phyloP scores from a whole-genome alignment of 306 rosid genomes.

The Glycine tomentella region DNA sequence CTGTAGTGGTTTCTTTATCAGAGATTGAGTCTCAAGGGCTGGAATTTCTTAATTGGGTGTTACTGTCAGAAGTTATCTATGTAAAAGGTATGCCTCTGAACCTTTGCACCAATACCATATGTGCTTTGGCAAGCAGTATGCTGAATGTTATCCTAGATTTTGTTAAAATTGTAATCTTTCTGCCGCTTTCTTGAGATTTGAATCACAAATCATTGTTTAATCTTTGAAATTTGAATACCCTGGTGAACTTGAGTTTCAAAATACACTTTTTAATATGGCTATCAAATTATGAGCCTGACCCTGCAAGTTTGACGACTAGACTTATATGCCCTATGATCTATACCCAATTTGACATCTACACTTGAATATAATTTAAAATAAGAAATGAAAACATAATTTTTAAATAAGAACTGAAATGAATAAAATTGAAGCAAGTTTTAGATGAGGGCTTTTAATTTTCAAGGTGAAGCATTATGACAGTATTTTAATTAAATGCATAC shows the following conservation, averaged over 20 bases:
- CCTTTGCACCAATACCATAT: slow-evolving; percentile 12
- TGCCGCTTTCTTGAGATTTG: slow-evolving; percentile 18
- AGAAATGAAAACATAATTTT: neutral
- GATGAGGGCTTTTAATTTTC: neutral
- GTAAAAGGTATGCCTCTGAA: slow-evolving; percentile 45
- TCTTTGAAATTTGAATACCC: slow-evolving; percentile 19
- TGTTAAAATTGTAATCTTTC: slow-evolving; percentile 23
- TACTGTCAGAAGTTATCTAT: slow-evolving; percentile 36
- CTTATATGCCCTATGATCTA: slow-evolving; percentile 10
- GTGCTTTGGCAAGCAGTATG: slow-evolving; percentile 31
- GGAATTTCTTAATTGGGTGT: slow-evolving; percentile 36
- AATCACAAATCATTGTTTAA: neutral
- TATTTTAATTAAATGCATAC: slow-evolving; percentile 22
- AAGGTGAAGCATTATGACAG: neutral
- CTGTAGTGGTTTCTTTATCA: slow-evolving; percentile 15
- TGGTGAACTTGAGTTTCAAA: slow-evolving; percentile 19
- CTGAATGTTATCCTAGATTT: slow-evolving; percentile 35
- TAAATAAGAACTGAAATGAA: neutral
- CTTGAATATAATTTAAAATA: neutral
- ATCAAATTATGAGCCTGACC: slow-evolving; percentile 32
- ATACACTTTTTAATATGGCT: slow-evolving; percentile 12
- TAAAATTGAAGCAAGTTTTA: neutral
- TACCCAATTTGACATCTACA: slow-evolving; percentile 11
- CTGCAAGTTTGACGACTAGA: slow-evolving; percentile 21
- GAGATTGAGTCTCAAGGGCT: slow-evolving; percentile 31